These are phyloP conservation scores for Penstemon newberryi DNA, from an alignment of 257 asterid species.

Conservation along the genomic window DNA sequence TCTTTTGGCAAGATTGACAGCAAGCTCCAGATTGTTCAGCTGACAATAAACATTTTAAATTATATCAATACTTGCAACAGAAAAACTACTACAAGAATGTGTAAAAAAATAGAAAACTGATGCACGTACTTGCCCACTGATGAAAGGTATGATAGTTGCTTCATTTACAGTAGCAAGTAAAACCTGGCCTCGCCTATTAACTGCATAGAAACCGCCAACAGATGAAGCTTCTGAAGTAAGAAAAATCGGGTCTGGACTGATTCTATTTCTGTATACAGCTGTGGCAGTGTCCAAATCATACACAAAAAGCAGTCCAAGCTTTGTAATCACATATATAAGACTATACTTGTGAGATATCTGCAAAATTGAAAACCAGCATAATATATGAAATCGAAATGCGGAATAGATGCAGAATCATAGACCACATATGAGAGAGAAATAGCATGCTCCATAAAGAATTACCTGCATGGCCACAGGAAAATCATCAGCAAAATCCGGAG, in stretches of 20 bases:
- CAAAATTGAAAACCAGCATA: conserved; percentile 28
- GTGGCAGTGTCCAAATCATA: conserved; percentile 96
- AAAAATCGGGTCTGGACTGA: conserved; percentile 97
- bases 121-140: conserved; percentile 89
- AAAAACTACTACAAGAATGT: background rate
- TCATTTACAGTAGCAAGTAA: conserved; percentile 95
- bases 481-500: conserved; percentile 96
- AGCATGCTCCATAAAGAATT: conserved; percentile 22
- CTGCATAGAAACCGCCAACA: conserved; percentile 93
- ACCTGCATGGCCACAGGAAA: conserved; percentile 99
- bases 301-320: conserved; percentile 98
- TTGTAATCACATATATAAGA: conserved; percentile 89
- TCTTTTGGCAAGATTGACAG: conserved; percentile 96
- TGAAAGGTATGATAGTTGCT: conserved; percentile 85
- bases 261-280: conserved; percentile 95
- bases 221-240: conserved; percentile 93
- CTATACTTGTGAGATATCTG: conserved; percentile 95
- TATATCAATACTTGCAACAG: conserved; percentile 6
- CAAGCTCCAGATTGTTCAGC: conserved; percentile 99
- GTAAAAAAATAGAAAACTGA: conserved; percentile 20
- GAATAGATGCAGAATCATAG: conserved; percentile 15
- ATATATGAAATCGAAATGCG: conserved; percentile 22
- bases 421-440: conserved; percentile 11
- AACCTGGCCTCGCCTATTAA: conserved; percentile 96
- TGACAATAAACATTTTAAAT: conserved; percentile 36